These are phyloP conservation scores for Gnomoniopsis sp. DNA, from an alignment of 2,329 filamentous ascomycete genomes.

Conservation along the genomic window DNA sequence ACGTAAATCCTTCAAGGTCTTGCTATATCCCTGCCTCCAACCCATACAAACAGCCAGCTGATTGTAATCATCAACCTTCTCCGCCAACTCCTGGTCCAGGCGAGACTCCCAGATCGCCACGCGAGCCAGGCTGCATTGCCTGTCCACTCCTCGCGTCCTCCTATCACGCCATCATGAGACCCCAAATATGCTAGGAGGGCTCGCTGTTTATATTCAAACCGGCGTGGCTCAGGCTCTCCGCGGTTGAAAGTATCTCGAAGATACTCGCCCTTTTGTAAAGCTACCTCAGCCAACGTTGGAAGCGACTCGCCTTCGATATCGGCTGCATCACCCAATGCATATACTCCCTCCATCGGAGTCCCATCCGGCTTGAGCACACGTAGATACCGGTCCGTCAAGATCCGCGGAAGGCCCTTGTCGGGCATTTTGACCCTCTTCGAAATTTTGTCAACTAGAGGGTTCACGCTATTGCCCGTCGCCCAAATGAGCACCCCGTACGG, in stretches of 20 bases:
- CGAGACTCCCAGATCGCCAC: constrained; percentile 36
- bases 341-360: constrained; percentile 25
- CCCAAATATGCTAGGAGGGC: constrained; percentile 38
- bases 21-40: constrained; percentile 32
- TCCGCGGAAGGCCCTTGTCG: constrained; percentile 18
- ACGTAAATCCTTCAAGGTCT: neutral
- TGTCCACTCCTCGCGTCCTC: constrained; percentile 35
- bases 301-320: constrained; percentile 34
- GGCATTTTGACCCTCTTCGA: constrained; percentile 22
- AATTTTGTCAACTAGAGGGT: constrained; percentile 21
- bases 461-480: constrained; percentile 23
- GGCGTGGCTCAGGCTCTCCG: constrained; percentile 1
- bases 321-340: constrained; percentile 34
- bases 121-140: constrained; percentile 39
- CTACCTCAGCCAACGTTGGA: constrained; percentile 34
- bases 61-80: constrained; percentile 29
- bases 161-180: constrained; percentile 37
- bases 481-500: constrained; percentile 32
- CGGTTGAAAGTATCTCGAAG: constrained; percentile 23
- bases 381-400: constrained; percentile 19
- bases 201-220: constrained; percentile 36
- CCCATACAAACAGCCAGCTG: constrained; percentile 29
- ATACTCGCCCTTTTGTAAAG: constrained; percentile 35
- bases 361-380: constrained; percentile 27
- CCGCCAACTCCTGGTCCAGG: constrained; percentile 32